phyloP scores from a whole-genome alignment of 2,329 filamentous ascomycete species.

The Leptographium flavum region DNA sequence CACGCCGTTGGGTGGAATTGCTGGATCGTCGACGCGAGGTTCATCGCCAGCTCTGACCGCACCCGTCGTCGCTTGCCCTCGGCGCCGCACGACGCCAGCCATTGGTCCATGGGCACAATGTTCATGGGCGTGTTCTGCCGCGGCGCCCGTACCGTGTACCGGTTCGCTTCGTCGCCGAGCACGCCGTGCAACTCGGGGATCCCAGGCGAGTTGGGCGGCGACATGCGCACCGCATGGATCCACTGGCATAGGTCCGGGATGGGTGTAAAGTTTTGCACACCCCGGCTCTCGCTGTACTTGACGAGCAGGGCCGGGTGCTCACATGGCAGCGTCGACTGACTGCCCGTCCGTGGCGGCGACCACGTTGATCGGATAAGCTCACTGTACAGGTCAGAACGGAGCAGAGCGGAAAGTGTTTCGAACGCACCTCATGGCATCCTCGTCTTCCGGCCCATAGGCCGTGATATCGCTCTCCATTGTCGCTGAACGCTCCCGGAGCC shows the following conservation, averaged over 20 bases:
- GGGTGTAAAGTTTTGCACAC: conserved; percentile 8
- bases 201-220: conserved; percentile 7
- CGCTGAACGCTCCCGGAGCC: conserved; percentile 1
- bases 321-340: conserved; percentile 3
- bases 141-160: conserved; percentile 7
- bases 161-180: conserved; percentile 6
- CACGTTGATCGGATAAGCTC: conserved; percentile 8
- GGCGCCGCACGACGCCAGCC: conserved; percentile 5
- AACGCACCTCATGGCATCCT: conserved; percentile 4
- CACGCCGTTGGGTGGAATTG: conserved; percentile 10
- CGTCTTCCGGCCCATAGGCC: conserved; percentile 3
- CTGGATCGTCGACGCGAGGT: conserved; percentile 9
- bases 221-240: conserved; percentile 5
- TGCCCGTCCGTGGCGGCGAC: conserved; percentile 3
- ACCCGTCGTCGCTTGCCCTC: conserved; percentile 8
- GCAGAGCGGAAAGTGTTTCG: neutral
- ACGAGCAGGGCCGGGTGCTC: conserved; percentile 7
- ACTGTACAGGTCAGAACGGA: neutral
- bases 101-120: conserved; percentile 10
- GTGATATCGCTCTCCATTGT: conserved; percentile 7
- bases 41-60: conserved; percentile 8
- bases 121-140: conserved; percentile 2
- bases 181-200: conserved; percentile 5
- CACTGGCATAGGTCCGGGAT: conserved; percentile 11
- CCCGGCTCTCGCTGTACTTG: conserved; percentile 9